phyloP scores from a whole-genome alignment of 352 stramenopile genomes.

The Globisporangium nodosum region DNA sequence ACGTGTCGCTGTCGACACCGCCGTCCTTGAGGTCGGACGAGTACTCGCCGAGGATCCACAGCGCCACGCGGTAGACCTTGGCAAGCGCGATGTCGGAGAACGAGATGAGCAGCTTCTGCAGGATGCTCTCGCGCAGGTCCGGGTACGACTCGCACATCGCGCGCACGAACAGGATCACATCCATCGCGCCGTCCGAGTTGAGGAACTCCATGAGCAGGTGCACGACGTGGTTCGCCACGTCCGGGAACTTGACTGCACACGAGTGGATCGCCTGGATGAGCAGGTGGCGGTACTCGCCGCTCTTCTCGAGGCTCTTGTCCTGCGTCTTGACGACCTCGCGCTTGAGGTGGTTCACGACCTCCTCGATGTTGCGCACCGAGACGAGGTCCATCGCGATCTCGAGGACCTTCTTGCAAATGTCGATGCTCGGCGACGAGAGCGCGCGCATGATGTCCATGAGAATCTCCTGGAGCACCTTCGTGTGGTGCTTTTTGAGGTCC shows the following conservation, averaged over 20 bases:
- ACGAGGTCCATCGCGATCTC: conserved; percentile 98
- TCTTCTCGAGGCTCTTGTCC: conserved; percentile 92
- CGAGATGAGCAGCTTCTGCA: conserved; percentile 93
- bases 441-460: conserved; percentile 99
- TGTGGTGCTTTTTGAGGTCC: conserved; percentile 96
- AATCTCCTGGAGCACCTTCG: conserved; percentile 97
- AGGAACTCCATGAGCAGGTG: conserved; percentile 99
- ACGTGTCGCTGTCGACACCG: conserved; percentile 47
- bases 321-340: conserved; percentile 90
- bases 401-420: conserved; percentile 99
- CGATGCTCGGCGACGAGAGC: conserved; percentile 94
- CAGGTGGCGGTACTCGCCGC: conserved; percentile 94
- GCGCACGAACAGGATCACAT: conserved; percentile 98
- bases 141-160: conserved; percentile 97
- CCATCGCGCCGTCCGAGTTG: conserved; percentile 94
- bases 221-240: conserved; percentile 97
- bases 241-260: conserved; percentile 96
- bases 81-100: conserved; percentile 92
- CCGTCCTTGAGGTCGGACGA: conserved; percentile 34
- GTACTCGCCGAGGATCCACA: conserved; percentile 98
- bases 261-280: conserved; percentile 98
- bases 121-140: conserved; percentile 87
- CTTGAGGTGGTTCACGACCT: conserved; percentile 92
- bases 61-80: conserved; percentile 95
- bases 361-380: conserved; percentile 96